Base-by-base conservation (phyloP, 1,284 basidiomycete genomes). In the Trichosporon sp. region DNA sequence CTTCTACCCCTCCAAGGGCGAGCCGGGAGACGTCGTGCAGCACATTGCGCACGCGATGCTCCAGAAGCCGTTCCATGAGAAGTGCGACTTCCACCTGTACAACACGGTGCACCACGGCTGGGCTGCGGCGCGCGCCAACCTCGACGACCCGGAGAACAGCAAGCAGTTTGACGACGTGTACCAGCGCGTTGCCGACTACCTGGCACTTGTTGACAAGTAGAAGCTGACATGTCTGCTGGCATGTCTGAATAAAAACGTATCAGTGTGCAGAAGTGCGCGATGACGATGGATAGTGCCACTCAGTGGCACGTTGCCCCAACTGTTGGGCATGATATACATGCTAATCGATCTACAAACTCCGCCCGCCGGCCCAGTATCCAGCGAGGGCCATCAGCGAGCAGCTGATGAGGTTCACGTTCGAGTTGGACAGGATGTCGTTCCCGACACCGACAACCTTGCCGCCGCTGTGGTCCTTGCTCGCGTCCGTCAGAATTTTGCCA, bases 131-230 rank as follows among this genome's bases (percentile, higher is more conserved):
- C 87, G 91, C 65, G 90, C 88, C 0, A 84, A 91, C 78, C 84
- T 91, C 66, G 86, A 87, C 61, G 86, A 91, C 71, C 79, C 86
- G 40, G 88, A 90, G 73, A 91, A 91, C 83, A 86, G 87, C 76
- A 88, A 88, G 81, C 88, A 89, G 86, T 91, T 84, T 78, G 88
- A 90, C 78, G 89, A 91, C 73, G 86, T 91, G 38, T 91, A 91
- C 80, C 80, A 83, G 56, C 86, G 86, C 37, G 82, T 90, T 0
- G 84, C 86, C 12, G 84, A 81, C 12, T 91, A 88, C 82, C 89
- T 89, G 67, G 66, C 73, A 3, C 68, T 69, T 0, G 73, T 71
- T 26, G 43, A 70, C 43, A 65, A 56, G 59, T 65, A 51, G 46
- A 40, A 12, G 12, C 7, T 12, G 12, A 26, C 26, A 26, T 26